A percentile compares a stretch with the other conserved stretches of the same genome.
These are phyloP conservation scores for Ceratocystis papillata DNA, from an alignment of 2,329 filamentous ascomycete genomes.

Conservation along the genomic window DNA sequence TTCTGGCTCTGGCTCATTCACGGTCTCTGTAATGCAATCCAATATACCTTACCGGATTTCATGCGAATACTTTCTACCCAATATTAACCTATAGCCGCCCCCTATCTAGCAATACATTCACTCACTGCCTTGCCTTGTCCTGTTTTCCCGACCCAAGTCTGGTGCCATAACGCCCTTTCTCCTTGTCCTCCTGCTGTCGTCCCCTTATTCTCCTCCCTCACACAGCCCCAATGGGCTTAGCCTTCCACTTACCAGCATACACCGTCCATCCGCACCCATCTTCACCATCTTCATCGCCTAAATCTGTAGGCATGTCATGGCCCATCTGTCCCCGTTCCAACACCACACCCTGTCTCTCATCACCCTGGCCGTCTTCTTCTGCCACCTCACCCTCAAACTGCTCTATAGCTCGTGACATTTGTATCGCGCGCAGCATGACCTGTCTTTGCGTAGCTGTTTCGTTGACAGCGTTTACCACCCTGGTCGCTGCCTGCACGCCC, in stretches of 20 bases:
- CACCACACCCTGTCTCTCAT: conserved; percentile 38
- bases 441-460: conserved; percentile 35
- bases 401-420: conserved; percentile 37
- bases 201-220: conserved; percentile 6
- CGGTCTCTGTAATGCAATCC: too few relatives aligned
- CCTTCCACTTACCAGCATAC: conserved; percentile 24
- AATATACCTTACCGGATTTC: too few relatives aligned
- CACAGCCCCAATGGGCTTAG: conserved; percentile 24
- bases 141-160: not conserved
- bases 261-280: conserved; percentile 22
- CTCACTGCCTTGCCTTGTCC: not conserved
- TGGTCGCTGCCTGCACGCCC: conserved; percentile 32
- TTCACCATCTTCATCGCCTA: conserved; percentile 28
- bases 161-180: not conserved
- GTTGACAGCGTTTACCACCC: conserved; percentile 34
- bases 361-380: conserved; percentile 23
- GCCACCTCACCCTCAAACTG: conserved; percentile 26
- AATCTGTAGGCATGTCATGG: conserved; percentile 25
- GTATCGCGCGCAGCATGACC: conserved; percentile 37
- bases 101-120: not conserved
- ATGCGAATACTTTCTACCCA: too few relatives aligned
- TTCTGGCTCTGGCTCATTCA: too few relatives aligned
- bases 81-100: not conserved
- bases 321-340: conserved; percentile 29
- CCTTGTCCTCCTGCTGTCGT: not conserved